Evolutionary conservation across 108 stramenopile genomes (phyloP).

Genomic region (Nitzschia sp.): DNA sequence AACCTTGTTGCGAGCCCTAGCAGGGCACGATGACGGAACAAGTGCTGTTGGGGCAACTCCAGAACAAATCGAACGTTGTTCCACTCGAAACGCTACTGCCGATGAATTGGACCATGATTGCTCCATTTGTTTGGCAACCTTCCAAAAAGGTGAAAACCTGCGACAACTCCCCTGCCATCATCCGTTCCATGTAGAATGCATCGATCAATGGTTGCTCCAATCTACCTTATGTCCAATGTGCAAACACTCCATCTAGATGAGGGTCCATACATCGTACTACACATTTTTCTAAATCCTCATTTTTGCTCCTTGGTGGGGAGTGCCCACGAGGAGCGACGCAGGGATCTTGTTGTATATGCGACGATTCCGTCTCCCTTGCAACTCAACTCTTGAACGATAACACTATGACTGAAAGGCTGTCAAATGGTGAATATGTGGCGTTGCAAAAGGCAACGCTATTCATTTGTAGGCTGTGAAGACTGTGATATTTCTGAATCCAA

Average conservation of each 20-base stretch:
- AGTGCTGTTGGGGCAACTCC: constrained; percentile 2
- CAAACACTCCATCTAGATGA: neutral
- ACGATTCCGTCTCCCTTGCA: too few relatives aligned
- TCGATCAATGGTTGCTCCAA: constrained; percentile 30
- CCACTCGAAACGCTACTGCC: neutral
- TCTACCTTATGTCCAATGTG: constrained; percentile 34
- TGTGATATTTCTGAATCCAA: too few relatives aligned
- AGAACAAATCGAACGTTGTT: constrained; percentile 26
- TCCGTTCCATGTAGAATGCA: constrained; percentile 22
- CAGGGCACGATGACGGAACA: neutral
- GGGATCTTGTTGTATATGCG: too few relatives aligned
- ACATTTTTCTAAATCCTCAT: too few relatives aligned
- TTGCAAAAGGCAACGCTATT: too few relatives aligned
- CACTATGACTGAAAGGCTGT: too few relatives aligned
- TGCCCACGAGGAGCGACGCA: too few relatives aligned
- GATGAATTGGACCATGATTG: constrained; percentile 19
- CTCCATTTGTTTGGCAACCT: constrained; percentile 24
- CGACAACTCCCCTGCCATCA: constrained; percentile 29
- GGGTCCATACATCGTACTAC: too few relatives aligned
- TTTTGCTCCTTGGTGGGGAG: too few relatives aligned
- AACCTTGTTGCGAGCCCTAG: constrained; percentile 18
- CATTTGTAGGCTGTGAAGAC: too few relatives aligned
- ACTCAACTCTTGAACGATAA: too few relatives aligned
- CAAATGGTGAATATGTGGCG: too few relatives aligned
- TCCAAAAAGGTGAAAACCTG: neutral